These are phyloP conservation scores for Purshia tridentata DNA, from an alignment of 306 rosid species.

Conservation along the genomic window DNA sequence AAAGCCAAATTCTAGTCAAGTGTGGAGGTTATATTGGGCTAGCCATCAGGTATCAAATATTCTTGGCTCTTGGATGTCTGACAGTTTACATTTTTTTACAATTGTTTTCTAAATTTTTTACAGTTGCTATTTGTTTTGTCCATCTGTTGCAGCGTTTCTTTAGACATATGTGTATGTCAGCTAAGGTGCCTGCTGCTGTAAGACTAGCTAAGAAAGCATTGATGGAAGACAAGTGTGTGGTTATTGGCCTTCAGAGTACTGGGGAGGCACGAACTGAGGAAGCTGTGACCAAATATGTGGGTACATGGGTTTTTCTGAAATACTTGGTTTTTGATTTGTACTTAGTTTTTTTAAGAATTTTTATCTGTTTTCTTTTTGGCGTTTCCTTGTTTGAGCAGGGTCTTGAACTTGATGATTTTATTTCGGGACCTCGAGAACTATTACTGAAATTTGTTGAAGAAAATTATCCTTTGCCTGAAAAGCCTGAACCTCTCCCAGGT, in stretches of 20 bases:
- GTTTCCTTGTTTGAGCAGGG: conserved; percentile 50
- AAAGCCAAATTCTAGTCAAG: conserved; percentile 77
- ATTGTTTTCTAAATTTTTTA: not conserved
- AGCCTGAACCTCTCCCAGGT: conserved; percentile 92
- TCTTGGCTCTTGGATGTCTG: not conserved
- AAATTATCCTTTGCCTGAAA: conserved; percentile 94
- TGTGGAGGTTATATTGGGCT: conserved; percentile 98
- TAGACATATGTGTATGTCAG: conserved; percentile 98
- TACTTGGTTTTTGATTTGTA: conserved; percentile 15
- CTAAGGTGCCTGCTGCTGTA: conserved; percentile 95
- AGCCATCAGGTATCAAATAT: conserved; percentile 79
- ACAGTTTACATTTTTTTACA: not conserved
- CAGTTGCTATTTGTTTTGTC: conserved; percentile 22
- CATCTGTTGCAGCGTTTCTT: conserved; percentile 83
- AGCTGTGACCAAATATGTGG: conserved; percentile 93
- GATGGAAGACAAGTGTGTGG: conserved; percentile 76
- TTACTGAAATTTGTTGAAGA: conserved; percentile 94
- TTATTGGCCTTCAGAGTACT: conserved; percentile 98
- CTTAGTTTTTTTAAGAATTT: not conserved
- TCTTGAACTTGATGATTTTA: conserved; percentile 93
- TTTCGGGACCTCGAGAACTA: conserved; percentile 98
- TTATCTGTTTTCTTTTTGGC: conserved; percentile 15
- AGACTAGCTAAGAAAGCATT: conserved; percentile 87
- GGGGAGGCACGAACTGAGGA: conserved; percentile 99
- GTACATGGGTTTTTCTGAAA: conserved; percentile 36